phyloP scores from a whole-genome alignment of 148 eudicot species.

The Rhododendron griersonianum region DNA sequence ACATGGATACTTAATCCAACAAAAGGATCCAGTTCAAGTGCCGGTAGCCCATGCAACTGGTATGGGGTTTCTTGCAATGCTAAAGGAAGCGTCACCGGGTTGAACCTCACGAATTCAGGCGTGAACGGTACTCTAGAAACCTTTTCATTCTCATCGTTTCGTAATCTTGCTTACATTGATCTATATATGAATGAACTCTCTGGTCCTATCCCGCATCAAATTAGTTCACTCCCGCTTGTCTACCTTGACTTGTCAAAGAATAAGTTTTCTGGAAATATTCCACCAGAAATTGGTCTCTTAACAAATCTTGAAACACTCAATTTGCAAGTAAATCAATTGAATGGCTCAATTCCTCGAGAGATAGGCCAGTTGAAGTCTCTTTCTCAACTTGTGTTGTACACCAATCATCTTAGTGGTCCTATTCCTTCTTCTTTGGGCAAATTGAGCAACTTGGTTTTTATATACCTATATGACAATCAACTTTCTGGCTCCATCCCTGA shows the following conservation, averaged over 20 bases:
- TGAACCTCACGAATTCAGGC: constrained; percentile 31
- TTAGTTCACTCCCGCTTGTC: neutral
- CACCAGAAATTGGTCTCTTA: neutral
- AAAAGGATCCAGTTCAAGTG: constrained; percentile 9
- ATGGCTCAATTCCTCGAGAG: neutral
- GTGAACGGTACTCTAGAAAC: neutral
- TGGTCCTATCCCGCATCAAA: constrained; percentile 8
- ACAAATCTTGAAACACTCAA: neutral
- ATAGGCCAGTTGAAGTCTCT: neutral
- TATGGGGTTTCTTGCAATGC: constrained; percentile 35
- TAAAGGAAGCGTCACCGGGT: constrained; percentile 18
- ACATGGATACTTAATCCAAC: constrained; percentile 28
- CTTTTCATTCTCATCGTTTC: constrained; percentile 30
- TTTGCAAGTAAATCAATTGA: neutral
- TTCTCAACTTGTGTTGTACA: neutral
- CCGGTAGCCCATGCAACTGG: constrained; percentile 32
- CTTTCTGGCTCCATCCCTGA: neutral
- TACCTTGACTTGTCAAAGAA: neutral
- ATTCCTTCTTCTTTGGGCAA: neutral
- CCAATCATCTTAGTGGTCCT: neutral
- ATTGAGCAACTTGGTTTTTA: neutral
- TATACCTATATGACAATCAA: neutral
- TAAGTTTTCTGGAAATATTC: constrained; percentile 1
- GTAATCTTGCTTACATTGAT: constrained; percentile 28
- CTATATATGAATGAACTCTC: constrained; percentile 32